A percentile compares a stretch with the other conserved stretches of the same genome.
Evolutionary conservation across 148 eudicot species (phyloP).

Genomic region (Spergularia marina): DNA sequence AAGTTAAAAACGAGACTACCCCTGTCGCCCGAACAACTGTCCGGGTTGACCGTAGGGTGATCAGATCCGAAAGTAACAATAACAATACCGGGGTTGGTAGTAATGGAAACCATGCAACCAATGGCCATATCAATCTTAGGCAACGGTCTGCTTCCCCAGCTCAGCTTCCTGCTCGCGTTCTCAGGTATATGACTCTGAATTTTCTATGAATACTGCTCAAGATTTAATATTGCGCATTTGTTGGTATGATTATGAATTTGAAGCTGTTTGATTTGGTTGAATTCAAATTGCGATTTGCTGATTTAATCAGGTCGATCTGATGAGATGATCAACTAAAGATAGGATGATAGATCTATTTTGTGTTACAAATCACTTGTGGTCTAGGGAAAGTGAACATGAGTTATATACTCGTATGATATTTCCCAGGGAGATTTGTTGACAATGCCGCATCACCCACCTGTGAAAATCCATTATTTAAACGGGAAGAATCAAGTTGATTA

Average conservation of each 20-base stretch:
- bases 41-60: slow-evolving; percentile 55
- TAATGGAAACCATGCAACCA: slow-evolving; percentile 15
- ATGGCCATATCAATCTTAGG: slow-evolving; percentile 57
- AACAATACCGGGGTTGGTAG: slow-evolving; percentile 4
- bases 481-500: no score
- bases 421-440: no score
- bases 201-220: no score
- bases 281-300: no score
- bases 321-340: background rate
- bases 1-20: slow-evolving; percentile 45
- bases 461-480: no score
- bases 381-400: background rate
- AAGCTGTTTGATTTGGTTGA: no score
- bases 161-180: slow-evolving; percentile 54
- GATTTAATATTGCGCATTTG: background rate
- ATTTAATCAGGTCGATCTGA: background rate
- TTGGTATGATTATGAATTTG: no score
- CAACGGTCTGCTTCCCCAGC: slow-evolving; percentile 69
- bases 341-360: background rate
- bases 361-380: no score
- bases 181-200: slow-evolving; percentile 40
- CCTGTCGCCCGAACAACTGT: slow-evolving; percentile 39
- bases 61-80: slow-evolving; percentile 39
- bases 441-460: no score
- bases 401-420: no score